Percentiles rank a stretch among this genome's conserved stretches.
Evolutionary conservation across 2,329 filamentous ascomycete species (phyloP).

Genomic region (Pezicula neosporulosa): DNA sequence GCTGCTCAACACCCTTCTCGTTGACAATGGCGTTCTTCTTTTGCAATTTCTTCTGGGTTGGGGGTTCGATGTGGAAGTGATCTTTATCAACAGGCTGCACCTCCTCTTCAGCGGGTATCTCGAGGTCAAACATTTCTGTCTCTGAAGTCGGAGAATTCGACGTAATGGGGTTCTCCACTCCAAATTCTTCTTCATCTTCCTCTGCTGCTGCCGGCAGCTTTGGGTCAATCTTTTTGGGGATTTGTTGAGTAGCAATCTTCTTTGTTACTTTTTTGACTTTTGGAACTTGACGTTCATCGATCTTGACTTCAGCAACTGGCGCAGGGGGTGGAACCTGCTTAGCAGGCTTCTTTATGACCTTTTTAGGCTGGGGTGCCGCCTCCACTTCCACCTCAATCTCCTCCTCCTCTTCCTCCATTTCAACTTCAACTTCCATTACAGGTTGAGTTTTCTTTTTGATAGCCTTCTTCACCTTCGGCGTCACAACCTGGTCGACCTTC

Average conservation of each 20-base stretch:
- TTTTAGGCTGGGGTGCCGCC: background rate
- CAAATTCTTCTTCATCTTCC: conserved; percentile 10
- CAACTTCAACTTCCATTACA: background rate
- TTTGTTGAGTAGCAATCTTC: too few species aligned
- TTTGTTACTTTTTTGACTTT: too few species aligned
- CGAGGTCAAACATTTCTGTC: background rate
- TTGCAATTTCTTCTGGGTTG: background rate
- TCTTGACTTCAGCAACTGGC: too few species aligned
- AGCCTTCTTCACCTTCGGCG: background rate
- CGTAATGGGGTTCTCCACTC: background rate
- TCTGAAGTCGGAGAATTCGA: too few species aligned
- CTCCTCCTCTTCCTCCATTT: background rate
- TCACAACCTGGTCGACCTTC: background rate
- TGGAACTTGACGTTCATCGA: too few species aligned
- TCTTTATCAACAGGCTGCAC: background rate
- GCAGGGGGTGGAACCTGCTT: background rate
- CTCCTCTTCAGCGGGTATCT: background rate
- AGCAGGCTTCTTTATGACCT: background rate
- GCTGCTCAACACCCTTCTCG: background rate
- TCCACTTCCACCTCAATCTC: background rate
- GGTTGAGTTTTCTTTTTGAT: background rate
- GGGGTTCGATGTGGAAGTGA: conserved; percentile 1
- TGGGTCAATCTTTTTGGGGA: too few species aligned
- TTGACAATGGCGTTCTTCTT: background rate
- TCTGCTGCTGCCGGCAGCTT: background rate